Percentiles rank a stretch among this genome's conserved stretches.
Conservation (phyloP, 306 rosid genomes). For the Sechiopsis laciniata region DNA sequence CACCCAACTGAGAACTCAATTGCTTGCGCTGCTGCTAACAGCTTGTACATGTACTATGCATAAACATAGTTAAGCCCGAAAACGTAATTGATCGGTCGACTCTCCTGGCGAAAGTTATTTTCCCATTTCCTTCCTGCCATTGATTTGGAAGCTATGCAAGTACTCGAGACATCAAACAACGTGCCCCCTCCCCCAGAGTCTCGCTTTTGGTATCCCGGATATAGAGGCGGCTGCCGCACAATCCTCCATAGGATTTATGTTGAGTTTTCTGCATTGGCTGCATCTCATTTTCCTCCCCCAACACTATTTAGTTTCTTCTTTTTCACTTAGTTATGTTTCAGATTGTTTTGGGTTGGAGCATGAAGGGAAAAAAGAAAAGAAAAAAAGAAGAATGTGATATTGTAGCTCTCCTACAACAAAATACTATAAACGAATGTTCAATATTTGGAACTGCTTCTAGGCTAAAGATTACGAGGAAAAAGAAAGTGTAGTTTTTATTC, state of each 20-base stretch:
- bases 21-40: constrained; percentile 71
- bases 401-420: constrained; percentile 28
- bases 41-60: constrained; percentile 64
- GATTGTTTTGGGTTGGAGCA: constrained; percentile 25
- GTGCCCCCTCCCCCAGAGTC: neutral
- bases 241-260: constrained; percentile 15
- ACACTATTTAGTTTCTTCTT: constrained; percentile 18
- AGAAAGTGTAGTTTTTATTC: constrained; percentile 25
- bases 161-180: constrained; percentile 10
- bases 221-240: constrained; percentile 12
- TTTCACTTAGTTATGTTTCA: constrained; percentile 18
- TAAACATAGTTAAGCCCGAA: constrained; percentile 31
- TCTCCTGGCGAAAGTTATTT: constrained; percentile 20
- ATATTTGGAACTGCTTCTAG: constrained; percentile 24
- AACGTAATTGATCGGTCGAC: constrained; percentile 9
- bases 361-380: constrained; percentile 17
- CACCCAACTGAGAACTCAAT: constrained; percentile 60
- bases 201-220: constrained; percentile 15
- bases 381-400: constrained; percentile 18
- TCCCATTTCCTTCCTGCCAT: constrained; percentile 20
- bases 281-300: constrained; percentile 17
- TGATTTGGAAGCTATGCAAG: constrained; percentile 18
- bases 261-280: constrained; percentile 16
- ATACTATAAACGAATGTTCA: constrained; percentile 18
- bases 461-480: constrained; percentile 15